Evolutionary conservation across 345 rosid genomes (phyloP).

Genomic region (Gossypium raimondii): DNA sequence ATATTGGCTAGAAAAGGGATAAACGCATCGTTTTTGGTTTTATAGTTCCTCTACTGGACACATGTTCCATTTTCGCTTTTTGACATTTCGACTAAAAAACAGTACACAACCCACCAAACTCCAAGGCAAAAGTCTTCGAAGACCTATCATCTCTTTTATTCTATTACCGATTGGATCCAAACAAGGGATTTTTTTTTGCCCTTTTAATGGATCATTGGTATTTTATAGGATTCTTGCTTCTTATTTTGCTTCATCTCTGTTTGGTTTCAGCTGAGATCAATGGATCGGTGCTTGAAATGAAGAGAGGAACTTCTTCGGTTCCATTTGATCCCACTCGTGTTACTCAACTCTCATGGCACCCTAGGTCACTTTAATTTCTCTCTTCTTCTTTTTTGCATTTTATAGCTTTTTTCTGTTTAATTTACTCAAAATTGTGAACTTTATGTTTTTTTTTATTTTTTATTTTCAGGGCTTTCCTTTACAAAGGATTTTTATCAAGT

Average conservation of each 20-base stretch:
- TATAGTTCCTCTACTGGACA: too few relatives aligned
- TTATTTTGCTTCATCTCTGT: conserved; percentile 34
- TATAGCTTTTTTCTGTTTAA: background rate
- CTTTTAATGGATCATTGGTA: conserved; percentile 37
- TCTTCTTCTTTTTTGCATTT: background rate
- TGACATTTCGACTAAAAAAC: too few relatives aligned
- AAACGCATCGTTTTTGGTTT: too few relatives aligned
- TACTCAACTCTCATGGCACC: conserved; percentile 83
- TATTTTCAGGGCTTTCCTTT: conserved; percentile 60
- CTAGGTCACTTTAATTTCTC: conserved; percentile 45
- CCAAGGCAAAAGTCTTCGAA: background rate
- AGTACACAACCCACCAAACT: too few relatives aligned
- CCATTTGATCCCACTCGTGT: conserved; percentile 75
- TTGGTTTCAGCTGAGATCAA: conserved; percentile 30
- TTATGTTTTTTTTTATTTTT: background rate
- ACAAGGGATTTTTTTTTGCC: background rate
- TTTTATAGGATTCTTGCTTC: conserved; percentile 36
- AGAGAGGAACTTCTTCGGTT: conserved; percentile 34
- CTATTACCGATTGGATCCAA: background rate
- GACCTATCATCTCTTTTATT: background rate
- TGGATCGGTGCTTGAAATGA: conserved; percentile 44
- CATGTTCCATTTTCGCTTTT: too few relatives aligned
- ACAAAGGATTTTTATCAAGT: conserved; percentile 60
- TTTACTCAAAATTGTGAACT: background rate
- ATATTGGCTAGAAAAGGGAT: too few relatives aligned